Evolutionary conservation across 73 alveolate genomes (phyloP).

Genomic region (Stentor roeselii): DNA sequence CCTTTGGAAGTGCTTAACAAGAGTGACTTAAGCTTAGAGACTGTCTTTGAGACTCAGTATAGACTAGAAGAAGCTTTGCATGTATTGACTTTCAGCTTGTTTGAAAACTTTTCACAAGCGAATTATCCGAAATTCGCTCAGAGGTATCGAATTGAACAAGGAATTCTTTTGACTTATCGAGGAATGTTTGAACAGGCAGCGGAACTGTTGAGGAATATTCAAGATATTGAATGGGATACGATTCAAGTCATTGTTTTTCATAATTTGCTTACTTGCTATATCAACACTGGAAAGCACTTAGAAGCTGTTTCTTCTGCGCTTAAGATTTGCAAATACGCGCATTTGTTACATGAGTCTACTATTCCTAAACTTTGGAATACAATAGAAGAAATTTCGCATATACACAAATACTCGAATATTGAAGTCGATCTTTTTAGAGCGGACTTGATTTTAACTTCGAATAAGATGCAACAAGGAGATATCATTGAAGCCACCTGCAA

Average conservation of each 20-base stretch:
- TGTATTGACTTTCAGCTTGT: neutral
- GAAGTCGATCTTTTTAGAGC: neutral
- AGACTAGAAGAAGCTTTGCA: slow-evolving; percentile 18
- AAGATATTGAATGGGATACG: neutral
- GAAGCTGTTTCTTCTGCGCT: neutral
- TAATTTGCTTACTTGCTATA: neutral
- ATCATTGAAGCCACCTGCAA: neutral
- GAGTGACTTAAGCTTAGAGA: neutral
- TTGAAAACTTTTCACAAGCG: neutral
- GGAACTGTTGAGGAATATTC: neutral
- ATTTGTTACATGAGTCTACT: neutral
- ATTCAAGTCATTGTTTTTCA: neutral
- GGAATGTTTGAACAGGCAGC: slow-evolving; percentile 14
- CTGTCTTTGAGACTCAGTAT: neutral
- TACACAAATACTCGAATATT: neutral
- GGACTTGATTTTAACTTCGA: neutral
- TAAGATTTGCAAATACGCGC: neutral
- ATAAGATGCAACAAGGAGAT: slow-evolving; percentile 15
- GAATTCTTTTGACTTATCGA: neutral
- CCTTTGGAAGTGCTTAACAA: neutral
- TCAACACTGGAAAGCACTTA: neutral
- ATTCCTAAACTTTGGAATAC: neutral
- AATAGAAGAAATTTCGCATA: neutral
- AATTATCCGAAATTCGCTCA: neutral
- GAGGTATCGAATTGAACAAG: neutral